These are phyloP conservation scores for Fusarium compactum DNA, from an alignment of 2,329 filamentous ascomycete species.

Conservation along the genomic window DNA sequence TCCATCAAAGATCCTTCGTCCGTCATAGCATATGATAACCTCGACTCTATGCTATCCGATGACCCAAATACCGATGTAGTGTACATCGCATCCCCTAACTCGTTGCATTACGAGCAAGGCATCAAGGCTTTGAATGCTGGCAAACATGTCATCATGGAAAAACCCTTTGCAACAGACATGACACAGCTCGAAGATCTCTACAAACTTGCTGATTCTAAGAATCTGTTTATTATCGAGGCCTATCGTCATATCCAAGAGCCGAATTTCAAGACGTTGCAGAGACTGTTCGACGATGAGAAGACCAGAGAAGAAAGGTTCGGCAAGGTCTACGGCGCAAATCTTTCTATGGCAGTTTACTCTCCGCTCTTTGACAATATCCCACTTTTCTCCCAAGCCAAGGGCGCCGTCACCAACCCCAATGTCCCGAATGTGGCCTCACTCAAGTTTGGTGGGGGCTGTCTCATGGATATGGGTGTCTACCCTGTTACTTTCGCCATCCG, in stretches of 20 bases:
- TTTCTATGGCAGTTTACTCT: constrained; percentile 36
- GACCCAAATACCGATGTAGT: neutral
- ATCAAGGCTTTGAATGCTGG: constrained; percentile 16
- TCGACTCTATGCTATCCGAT: constrained; percentile 26
- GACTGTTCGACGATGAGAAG: constrained; percentile 30
- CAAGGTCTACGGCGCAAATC: constrained; percentile 24
- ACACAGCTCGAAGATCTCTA: constrained; percentile 26
- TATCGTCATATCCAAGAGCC: constrained; percentile 41
- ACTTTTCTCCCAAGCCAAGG: neutral
- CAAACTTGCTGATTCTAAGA: constrained; percentile 31
- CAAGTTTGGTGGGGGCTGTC: constrained; percentile 32
- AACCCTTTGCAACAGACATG: constrained; percentile 36
- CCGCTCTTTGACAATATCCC: neutral
- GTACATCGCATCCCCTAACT: constrained; percentile 22
- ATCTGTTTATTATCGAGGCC: constrained; percentile 28
- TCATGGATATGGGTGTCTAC: constrained; percentile 42
- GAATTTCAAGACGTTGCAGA: constrained; percentile 35
- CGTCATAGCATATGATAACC: constrained; percentile 16
- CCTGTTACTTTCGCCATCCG: constrained; percentile 34
- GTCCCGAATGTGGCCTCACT: constrained; percentile 34
- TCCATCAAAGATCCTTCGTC: constrained; percentile 17
- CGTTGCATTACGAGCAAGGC: constrained; percentile 33
- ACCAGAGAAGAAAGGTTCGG: constrained; percentile 21
- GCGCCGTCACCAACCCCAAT: constrained; percentile 12
- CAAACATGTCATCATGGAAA: constrained; percentile 39